Evolutionary conservation across 148 eudicot genomes (phyloP).

Genomic region (Fallopia convolvulus): DNA sequence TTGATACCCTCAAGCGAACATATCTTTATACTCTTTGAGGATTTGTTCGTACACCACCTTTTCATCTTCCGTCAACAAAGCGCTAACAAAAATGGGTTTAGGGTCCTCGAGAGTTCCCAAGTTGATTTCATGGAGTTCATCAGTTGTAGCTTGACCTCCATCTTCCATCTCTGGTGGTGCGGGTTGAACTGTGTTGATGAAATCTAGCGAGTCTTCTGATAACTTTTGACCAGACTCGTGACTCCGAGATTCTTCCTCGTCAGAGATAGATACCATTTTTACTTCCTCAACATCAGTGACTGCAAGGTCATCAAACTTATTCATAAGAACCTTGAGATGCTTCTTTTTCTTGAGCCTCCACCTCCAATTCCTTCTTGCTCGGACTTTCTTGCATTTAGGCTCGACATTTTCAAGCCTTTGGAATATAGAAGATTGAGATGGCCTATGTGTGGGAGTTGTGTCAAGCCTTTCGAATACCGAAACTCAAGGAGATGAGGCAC

Average conservation of each 20-base stretch:
- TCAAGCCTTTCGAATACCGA: too few relatives aligned
- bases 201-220: neutral
- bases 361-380: too few relatives aligned
- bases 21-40: conserved; percentile 15
- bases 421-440: too few relatives aligned
- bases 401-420: too few relatives aligned
- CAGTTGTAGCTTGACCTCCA: neutral
- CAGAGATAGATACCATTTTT: neutral
- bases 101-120: too few relatives aligned
- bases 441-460: too few relatives aligned
- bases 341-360: too few relatives aligned
- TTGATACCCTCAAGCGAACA: neutral
- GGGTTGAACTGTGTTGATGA: neutral
- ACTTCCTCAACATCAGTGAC: neutral
- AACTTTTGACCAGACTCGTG: neutral
- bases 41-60: neutral
- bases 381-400: too few relatives aligned
- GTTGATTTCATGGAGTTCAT: neutral
- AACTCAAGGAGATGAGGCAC: too few relatives aligned
- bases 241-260: neutral
- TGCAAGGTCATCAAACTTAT: too few relatives aligned
- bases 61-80: neutral
- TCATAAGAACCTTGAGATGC: too few relatives aligned
- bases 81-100: neutral
- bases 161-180: neutral